Percentiles rank a stretch among this genome's conserved stretches.
phyloP scores from a whole-genome alignment of 2,329 filamentous ascomycete species.

The Massarina eburnea region DNA sequence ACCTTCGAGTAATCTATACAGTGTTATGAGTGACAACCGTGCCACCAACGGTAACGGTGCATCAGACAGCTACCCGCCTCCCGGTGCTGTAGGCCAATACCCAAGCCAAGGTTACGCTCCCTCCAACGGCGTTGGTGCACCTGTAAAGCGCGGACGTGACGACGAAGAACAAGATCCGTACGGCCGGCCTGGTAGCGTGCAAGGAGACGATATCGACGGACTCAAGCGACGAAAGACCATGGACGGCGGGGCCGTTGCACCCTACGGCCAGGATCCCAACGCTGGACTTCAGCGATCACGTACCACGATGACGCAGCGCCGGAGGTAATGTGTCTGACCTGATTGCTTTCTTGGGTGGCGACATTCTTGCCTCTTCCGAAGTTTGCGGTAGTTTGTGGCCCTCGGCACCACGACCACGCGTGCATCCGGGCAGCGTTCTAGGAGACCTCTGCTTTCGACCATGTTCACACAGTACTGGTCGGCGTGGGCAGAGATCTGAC shows the following conservation, averaged over 20 bases:
- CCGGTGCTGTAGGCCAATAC: constrained; percentile 62
- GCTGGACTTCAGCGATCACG: constrained; percentile 36
- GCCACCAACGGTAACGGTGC: constrained; percentile 65
- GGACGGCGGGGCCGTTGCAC: constrained; percentile 45
- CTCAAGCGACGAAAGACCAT: constrained; percentile 81
- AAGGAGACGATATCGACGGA: constrained; percentile 61
- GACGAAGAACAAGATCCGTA: constrained; percentile 68
- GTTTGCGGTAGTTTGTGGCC: constrained; percentile 25
- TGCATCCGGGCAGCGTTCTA: background rate
- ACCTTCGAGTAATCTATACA: constrained; percentile 82
- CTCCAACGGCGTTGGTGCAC: constrained; percentile 62
- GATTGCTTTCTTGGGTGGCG: constrained; percentile 19
- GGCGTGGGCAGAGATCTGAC: too few relatives aligned
- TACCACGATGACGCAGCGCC: constrained; percentile 31
- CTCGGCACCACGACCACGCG: background rate
- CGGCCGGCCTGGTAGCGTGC: constrained; percentile 59
- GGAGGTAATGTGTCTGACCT: constrained; percentile 25
- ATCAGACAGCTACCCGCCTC: constrained; percentile 70
- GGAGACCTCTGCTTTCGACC: constrained; percentile 1
- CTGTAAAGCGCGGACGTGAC: constrained; percentile 64
- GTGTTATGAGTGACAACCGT: constrained; percentile 81
- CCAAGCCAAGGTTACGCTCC: constrained; percentile 58
- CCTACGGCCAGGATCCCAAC: constrained; percentile 35
- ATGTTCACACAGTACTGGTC: background rate
- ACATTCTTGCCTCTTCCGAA: constrained; percentile 18